Evolutionary conservation across 805 yeast species (phyloP), one percentile per base, ranked within the genome.

Genomic region (Candida pseudoglaebosa): DNA sequence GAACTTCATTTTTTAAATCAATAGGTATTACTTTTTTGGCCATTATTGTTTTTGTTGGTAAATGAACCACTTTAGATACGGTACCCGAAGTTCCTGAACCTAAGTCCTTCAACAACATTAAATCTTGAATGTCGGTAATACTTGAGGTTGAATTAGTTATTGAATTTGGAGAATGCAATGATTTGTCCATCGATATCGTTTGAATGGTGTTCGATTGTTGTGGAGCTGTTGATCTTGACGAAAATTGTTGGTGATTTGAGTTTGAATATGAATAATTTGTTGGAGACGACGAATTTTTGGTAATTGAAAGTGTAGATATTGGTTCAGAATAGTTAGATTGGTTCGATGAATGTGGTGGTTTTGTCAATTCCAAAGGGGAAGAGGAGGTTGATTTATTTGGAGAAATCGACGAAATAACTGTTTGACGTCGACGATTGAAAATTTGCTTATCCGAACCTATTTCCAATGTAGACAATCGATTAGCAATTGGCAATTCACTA

Each of bases 51-150:
- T 89, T 87, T 7, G 91, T 81, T 8, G 98, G 96, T 4, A 86
- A 74, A 60, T 93, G 98, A 37, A 88, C 64, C 9, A 89, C 95
- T 54, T 90, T 88, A 33, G 84, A 69, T 2, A 93, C 99, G 1
- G 88, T 80, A 2, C 99, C 99, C 9, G 96, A 88, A 56, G 87
- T 90, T 9, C 99, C 99, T 20, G 87, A 75, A 7, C 99, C 99
- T 36, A 93, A 70, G 44, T 80, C 80, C 43, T 86, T 80, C 37
- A 93, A 58, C 24, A 80, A 77, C 12, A 89, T 77, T 18, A 93
- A 61, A 53, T 93, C 96, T 31, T 78, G 79, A 45, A 56, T 62
- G 28, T 45, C 28, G 37, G 57, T 54, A 24, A 68, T 50, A 32
- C 52, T 56, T 17, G 64, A 40, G 12, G 58, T 35, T 2, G 64